Conservation (phyloP, 495 filamentous ascomycete genomes). For the Copromyces sp. region DNA sequence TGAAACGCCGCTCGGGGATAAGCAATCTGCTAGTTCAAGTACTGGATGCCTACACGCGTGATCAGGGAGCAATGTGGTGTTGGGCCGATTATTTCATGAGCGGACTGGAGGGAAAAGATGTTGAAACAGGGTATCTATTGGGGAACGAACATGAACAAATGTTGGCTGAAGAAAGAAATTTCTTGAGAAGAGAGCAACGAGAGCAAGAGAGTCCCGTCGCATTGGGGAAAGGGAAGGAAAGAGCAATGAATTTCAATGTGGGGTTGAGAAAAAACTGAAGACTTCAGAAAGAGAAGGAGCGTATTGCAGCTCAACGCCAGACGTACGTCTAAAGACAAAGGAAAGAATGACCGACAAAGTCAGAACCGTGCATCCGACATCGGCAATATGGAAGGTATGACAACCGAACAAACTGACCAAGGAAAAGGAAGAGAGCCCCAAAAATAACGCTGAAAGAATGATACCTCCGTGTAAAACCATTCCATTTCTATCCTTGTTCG, state of each 20-base stretch:
- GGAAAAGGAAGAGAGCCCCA: neutral
- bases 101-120: too few species aligned
- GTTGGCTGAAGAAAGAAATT: neutral
- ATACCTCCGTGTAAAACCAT: neutral
- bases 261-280: neutral
- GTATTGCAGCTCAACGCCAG: neutral
- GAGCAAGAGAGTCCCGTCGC: neutral
- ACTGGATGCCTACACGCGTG: neutral
- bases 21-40: neutral
- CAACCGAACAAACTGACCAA: neutral
- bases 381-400: neutral
- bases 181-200: neutral
- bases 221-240: neutral
- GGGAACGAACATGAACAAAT: neutral
- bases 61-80: neutral
- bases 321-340: neutral
- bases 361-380: neutral
- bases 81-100: too few species aligned
- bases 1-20: neutral
- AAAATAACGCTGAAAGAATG: neutral
- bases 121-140: neutral
- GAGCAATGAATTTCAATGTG: rapidly evolving
- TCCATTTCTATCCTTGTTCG: too few species aligned
- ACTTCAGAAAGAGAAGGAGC: neutral
- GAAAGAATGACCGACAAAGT: neutral